phyloP scores from a whole-genome alignment of 106 monocot genomes.

The Dioscorea alata region DNA sequence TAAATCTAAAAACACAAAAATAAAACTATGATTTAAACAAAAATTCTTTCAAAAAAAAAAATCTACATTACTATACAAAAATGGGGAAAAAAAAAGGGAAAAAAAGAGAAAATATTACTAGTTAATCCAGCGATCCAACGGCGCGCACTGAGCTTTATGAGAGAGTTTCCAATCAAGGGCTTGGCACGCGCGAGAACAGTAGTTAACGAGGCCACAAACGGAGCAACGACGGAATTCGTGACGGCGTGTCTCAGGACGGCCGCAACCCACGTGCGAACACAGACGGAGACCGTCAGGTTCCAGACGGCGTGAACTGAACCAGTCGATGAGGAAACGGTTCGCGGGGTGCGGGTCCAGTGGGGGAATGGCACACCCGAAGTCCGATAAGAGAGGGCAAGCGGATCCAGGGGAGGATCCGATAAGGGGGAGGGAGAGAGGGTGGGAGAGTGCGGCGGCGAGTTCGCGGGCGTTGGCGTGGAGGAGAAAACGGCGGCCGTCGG shows the following conservation, averaged over 20 bases:
- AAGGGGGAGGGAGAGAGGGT: not conserved
- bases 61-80: no score
- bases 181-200: constrained; percentile 71
- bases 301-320: constrained; percentile 31
- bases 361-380: constrained; percentile 52
- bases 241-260: constrained; percentile 50
- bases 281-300: constrained; percentile 24
- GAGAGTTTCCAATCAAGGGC: constrained; percentile 51
- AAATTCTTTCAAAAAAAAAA: no score
- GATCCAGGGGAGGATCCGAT: not conserved
- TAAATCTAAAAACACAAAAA: no score
- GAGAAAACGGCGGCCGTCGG: constrained; percentile 31
- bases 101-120: not conserved
- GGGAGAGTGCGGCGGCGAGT: constrained; percentile 4
- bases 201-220: constrained; percentile 48
- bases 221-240: constrained; percentile 74
- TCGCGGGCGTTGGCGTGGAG: constrained; percentile 29
- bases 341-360: constrained; percentile 50
- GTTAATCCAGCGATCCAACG: constrained; percentile 32
- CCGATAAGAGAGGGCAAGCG: constrained; percentile 25
- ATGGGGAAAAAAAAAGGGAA: no score
- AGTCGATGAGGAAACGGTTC: constrained; percentile 67
- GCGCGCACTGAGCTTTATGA: constrained; percentile 33
- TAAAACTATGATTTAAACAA: no score
- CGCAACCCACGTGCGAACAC: constrained; percentile 45